Evolutionary conservation across 148 eudicot genomes (phyloP).

Genomic region (Diospyros kaki): DNA sequence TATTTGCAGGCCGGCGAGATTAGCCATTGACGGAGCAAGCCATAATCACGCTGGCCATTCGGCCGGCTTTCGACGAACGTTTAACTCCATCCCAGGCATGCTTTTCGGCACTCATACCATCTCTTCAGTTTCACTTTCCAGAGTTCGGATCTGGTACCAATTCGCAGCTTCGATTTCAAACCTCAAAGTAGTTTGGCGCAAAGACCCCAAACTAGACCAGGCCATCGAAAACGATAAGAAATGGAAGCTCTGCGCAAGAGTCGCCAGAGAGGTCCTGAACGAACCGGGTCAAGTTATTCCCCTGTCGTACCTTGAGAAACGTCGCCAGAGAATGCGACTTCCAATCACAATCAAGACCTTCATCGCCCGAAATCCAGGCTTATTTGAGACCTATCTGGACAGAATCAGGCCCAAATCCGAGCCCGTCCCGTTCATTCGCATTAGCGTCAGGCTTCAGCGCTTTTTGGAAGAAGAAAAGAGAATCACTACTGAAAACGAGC

Average conservation of each 20-base stretch:
- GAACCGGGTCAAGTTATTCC: slow-evolving; percentile 69
- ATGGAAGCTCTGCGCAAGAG: slow-evolving; percentile 53
- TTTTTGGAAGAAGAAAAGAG: slow-evolving; percentile 49
- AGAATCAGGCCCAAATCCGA: slow-evolving; percentile 65
- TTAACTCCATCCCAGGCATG: slow-evolving; percentile 15
- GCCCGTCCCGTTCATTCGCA: slow-evolving; percentile 45
- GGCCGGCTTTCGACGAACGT: no score
- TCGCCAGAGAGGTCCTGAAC: slow-evolving; percentile 74
- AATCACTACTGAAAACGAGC: slow-evolving; percentile 41
- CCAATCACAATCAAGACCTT: slow-evolving; percentile 40
- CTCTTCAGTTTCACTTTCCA: slow-evolving; percentile 16
- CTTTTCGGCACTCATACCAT: not conserved
- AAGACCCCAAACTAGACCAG: slow-evolving; percentile 54
- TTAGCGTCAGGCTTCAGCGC: slow-evolving; percentile 30
- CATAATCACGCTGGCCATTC: no score
- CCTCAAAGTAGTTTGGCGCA: slow-evolving; percentile 79
- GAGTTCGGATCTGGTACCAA: slow-evolving; percentile 32
- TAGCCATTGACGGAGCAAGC: no score
- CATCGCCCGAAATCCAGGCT: slow-evolving; percentile 48
- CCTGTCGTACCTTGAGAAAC: slow-evolving; percentile 55
- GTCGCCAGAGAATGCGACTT: slow-evolving; percentile 52
- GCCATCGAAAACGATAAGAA: slow-evolving; percentile 62
- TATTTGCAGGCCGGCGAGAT: no score
- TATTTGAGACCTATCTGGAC: slow-evolving; percentile 60
- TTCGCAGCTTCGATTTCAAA: slow-evolving; percentile 48